Base-by-base conservation (phyloP, 2,329 filamentous ascomycete genomes). In the Fusarium redolens region DNA sequence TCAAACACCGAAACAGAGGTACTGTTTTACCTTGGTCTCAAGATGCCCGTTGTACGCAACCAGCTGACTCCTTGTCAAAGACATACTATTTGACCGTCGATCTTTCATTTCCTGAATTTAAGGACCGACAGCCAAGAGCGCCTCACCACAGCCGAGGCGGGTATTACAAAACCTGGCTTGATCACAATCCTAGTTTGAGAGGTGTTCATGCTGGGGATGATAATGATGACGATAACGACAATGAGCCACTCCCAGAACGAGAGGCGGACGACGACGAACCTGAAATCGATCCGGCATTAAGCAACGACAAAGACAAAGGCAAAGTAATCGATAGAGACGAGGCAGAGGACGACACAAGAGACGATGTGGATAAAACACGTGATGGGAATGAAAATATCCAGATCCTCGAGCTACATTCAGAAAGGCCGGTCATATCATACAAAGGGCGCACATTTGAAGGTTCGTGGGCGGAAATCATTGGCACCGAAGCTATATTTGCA, bases 391-490 rank as follows among this genome's bases (percentile, higher is more conserved):
- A 75, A 25, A 82, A 88, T 43, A 88, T 97, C 10, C 94, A 97
- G 78, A 91, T 98, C 56, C 85, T 96, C n/a, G 94, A 94, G 33
- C 86, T 98, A 7, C 92, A 97, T 81, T 92, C 92, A 2, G 78
- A 83, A 5, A 92, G 93, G 54, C 96, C 96, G 0, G 84, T 97
- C 33, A 87, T 97, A 66, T 92, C 92, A 28, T 97, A 97, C 82
- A 88, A 92, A 65, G 93, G 92, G 35, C 89, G 92, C 69, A 85
- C 97, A 28, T 96, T 95, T 79, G 91, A 90, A 71, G 96, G 94
- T 72, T 84, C 90, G 50, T 98, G 96, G 96, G 89, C 90, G 15
- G 90, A 93, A 69, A 92, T 94, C 67, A 89, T 97, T 47, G 96
- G 96, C 40, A 97, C 95, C 0, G 94, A 97, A 74, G 84, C 95